These are phyloP conservation scores for Fusarium sublunatum DNA, from an alignment of 2,329 filamentous ascomycete species.

Conservation along the genomic window DNA sequence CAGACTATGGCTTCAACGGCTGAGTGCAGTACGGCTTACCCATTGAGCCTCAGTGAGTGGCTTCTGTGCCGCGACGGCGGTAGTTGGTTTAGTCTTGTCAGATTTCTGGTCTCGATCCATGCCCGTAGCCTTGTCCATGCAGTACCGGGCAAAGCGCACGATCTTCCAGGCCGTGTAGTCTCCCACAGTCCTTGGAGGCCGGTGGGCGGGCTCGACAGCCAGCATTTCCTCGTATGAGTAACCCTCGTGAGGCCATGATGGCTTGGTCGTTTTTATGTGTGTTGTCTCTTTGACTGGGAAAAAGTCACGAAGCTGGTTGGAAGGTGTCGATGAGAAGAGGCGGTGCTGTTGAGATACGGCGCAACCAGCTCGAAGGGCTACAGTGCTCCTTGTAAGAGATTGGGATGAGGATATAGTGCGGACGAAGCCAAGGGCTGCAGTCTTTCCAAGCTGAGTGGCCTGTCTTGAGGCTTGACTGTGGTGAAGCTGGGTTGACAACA, in stretches of 20 bases:
- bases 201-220: slow-evolving; percentile 78
- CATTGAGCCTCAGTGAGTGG: slow-evolving; percentile 87
- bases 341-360: slow-evolving; percentile 34
- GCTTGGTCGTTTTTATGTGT: slow-evolving; percentile 70
- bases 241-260: slow-evolving; percentile 77
- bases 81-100: slow-evolving; percentile 67
- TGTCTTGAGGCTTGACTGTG: slow-evolving; percentile 42
- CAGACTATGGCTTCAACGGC: slow-evolving; percentile 12
- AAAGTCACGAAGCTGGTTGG: slow-evolving; percentile 64
- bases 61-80: slow-evolving; percentile 63
- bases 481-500: slow-evolving; percentile 47
- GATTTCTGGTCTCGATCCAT: slow-evolving; percentile 76
- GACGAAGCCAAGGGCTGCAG: slow-evolving; percentile 37
- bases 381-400: slow-evolving; percentile 21
- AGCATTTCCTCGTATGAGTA: slow-evolving; percentile 86
- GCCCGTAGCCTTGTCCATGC: slow-evolving; percentile 84
- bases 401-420: slow-evolving; percentile 33
- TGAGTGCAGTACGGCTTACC: slow-evolving; percentile 52
- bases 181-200: slow-evolving; percentile 75
- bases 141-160: slow-evolving; percentile 80
- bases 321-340: slow-evolving; percentile 63
- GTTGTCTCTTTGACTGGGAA: slow-evolving; percentile 71
- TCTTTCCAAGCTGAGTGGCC: slow-evolving; percentile 43
- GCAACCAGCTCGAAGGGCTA: slow-evolving; percentile 27
- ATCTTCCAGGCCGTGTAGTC: slow-evolving; percentile 83